These are phyloP conservation scores for Xylariaceae sp. DNA, from an alignment of 2,329 filamentous ascomycete species.

Conservation along the genomic window DNA sequence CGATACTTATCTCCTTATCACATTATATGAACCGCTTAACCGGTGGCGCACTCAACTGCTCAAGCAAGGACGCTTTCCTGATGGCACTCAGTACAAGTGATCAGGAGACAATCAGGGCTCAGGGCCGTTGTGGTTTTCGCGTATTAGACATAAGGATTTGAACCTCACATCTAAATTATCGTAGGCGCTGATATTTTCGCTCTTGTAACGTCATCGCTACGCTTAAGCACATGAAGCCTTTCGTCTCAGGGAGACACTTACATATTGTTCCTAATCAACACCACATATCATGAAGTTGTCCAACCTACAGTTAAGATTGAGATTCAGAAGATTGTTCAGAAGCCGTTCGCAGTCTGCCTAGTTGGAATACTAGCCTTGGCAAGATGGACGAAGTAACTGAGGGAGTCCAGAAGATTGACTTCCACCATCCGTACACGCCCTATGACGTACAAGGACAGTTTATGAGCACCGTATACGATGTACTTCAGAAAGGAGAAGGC, in stretches of 20 bases:
- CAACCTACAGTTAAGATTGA: not conserved
- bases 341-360: not conserved
- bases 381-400: slow-evolving; percentile 33
- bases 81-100: slow-evolving; percentile 13
- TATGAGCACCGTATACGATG: slow-evolving; percentile 80
- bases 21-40: not conserved
- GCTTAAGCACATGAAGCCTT: not conserved
- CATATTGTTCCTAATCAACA: not conserved
- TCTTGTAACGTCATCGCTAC: not conserved
- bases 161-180: not conserved
- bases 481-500: slow-evolving; percentile 69
- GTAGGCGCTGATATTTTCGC: not conserved
- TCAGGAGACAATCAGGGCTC: not conserved
- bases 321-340: not conserved
- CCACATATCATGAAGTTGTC: not conserved
- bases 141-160: not conserved
- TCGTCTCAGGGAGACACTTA: not conserved
- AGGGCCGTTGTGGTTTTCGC: not conserved
- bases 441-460: slow-evolving; percentile 88
- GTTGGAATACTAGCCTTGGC: not conserved
- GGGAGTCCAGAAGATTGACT: slow-evolving; percentile 53
- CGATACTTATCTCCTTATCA: not conserved
- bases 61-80: not conserved
- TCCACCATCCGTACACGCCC: slow-evolving; percentile 84
- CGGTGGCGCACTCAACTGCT: not conserved